Percentiles rank a stretch among this genome's conserved stretches.
Evolutionary conservation across 495 filamentous ascomycete genomes (phyloP).

Genomic region (Umbilicaria muhlenbergii): DNA sequence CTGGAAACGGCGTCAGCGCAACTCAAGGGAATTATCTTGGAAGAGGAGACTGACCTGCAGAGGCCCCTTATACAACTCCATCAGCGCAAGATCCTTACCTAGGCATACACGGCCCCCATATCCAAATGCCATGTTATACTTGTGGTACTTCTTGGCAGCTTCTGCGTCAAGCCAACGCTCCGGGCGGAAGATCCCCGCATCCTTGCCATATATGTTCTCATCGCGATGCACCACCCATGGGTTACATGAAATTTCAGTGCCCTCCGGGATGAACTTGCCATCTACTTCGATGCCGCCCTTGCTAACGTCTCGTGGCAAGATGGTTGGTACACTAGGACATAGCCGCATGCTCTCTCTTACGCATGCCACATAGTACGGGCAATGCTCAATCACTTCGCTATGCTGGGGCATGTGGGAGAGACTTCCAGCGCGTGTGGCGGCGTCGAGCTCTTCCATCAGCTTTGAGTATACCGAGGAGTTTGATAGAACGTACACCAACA

Average conservation of each 20-base stretch:
- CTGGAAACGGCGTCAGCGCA: no score
- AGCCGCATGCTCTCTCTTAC: slow-evolving; percentile 36
- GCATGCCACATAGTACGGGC: slow-evolving; percentile 36
- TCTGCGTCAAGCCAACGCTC: slow-evolving; percentile 28
- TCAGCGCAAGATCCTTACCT: slow-evolving; percentile 37
- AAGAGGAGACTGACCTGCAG: slow-evolving; percentile 22
- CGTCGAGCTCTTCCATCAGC: slow-evolving; percentile 42
- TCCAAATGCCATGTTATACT: slow-evolving; percentile 37
- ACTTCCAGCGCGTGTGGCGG: slow-evolving; percentile 7
- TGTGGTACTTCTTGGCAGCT: slow-evolving; percentile 29
- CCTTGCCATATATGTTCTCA: slow-evolving; percentile 31
- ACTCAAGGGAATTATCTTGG: no score
- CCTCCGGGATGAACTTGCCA: slow-evolving; percentile 37
- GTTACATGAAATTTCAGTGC: slow-evolving; percentile 41
- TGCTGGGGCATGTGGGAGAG: no score
- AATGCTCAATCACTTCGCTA: slow-evolving; percentile 20
- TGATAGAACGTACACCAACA: slow-evolving; percentile 32
- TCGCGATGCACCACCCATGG: slow-evolving; percentile 37
- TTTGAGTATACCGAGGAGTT: slow-evolving; percentile 29
- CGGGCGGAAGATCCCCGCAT: slow-evolving; percentile 25
- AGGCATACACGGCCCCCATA: slow-evolving; percentile 37
- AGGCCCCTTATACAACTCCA: slow-evolving; percentile 39
- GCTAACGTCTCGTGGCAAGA: slow-evolving; percentile 29
- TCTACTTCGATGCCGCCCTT: slow-evolving; percentile 35
- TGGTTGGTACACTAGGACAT: slow-evolving; percentile 25